A percentile compares a stretch with the other conserved stretches of the same genome.
These are phyloP conservation scores for Phragmites australis DNA, from an alignment of 176 grass and related monocot genomes.

Conservation along the genomic window DNA sequence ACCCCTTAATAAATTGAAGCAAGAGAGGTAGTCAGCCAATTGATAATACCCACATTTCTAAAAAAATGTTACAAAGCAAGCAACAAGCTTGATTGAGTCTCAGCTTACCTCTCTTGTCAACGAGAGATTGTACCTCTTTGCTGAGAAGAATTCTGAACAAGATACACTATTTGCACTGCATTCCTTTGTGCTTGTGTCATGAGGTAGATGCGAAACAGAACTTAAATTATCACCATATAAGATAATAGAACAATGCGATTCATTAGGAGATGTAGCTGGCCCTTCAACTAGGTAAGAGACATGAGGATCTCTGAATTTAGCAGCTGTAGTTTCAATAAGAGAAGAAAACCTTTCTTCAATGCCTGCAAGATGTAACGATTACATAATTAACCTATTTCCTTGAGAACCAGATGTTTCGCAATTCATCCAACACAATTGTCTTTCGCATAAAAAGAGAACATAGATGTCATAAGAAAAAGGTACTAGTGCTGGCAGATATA, in stretches of 20 bases:
- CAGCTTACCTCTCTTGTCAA: conserved; percentile 72
- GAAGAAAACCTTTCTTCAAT: conserved; percentile 51
- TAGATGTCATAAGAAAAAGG: background rate
- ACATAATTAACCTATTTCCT: conserved; percentile 14
- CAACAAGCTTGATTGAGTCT: conserved; percentile 6
- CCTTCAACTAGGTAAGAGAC: conserved; percentile 72
- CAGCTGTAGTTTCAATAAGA: conserved; percentile 51
- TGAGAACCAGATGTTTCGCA: background rate
- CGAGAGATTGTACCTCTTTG: conserved; percentile 42
- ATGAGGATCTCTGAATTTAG: conserved; percentile 68
- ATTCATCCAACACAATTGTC: background rate
- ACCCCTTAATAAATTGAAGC: conserved; percentile 7
- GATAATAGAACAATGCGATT: conserved; percentile 52
- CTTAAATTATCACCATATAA: conserved; percentile 55
- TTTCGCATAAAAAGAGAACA: background rate
- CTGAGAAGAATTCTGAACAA: conserved; percentile 67
- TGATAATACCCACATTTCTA: background rate
- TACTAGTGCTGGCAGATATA: background rate
- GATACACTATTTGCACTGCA: conserved; percentile 37
- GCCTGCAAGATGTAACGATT: conserved; percentile 47
- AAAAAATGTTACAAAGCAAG: background rate
- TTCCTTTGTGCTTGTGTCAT: conserved; percentile 4
- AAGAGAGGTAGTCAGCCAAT: background rate
- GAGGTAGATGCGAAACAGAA: conserved; percentile 25
- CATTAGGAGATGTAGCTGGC: conserved; percentile 36